Base-by-base conservation (phyloP, 257 asterid species). In the Solanum paucissectum region DNA sequence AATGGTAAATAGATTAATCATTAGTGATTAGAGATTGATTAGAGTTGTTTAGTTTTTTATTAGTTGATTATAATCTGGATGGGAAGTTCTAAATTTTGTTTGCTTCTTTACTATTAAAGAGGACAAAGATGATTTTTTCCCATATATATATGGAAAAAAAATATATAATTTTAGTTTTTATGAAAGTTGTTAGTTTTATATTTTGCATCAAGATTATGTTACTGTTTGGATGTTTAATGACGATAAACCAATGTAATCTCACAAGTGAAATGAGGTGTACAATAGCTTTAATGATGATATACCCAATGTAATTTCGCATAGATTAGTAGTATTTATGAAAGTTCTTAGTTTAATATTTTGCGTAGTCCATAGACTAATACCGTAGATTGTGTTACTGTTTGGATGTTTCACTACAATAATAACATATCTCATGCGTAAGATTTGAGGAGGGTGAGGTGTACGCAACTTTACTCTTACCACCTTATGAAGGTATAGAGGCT, bases 221-320 rank as follows among this genome's bases (percentile, higher is more conserved):
- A 13, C 12, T 69, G 76, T 69, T 29, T 7, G 76, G 38, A 66
- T 52, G 21, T 49, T 52, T 55, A 23, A 23, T 21, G 60, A 49
- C 3, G 60, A 49, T 0, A 49, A 14, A 0, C 3, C 23, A 2
- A 52, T 52, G 62, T 52, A 16, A 49, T 46, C 21, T 46, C 58
- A 13, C 7, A 0, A 13, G 7, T 2, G 4, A 0, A 0, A 4
- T 40, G 12, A 9, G 12, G 34, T 33, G 5, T 3, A 33, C 34
- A 33, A 33, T 33, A 33, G 4, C 34, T 33, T 33, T 33, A 42
- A 42, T 42, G 46, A 42, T 12, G 13, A 42, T 42, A 40, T 40
- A 10, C 13, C 46, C 46, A 42, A 42, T 42, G 5, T 42, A 37
- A 42, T 37, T 2, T 37, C 40, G 49, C 49, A 42, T 42, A 42